Percentiles rank a stretch among this genome's conserved stretches.
phyloP scores from a whole-genome alignment of 2,329 filamentous ascomycete species.

The Ascochyta rabiei region DNA sequence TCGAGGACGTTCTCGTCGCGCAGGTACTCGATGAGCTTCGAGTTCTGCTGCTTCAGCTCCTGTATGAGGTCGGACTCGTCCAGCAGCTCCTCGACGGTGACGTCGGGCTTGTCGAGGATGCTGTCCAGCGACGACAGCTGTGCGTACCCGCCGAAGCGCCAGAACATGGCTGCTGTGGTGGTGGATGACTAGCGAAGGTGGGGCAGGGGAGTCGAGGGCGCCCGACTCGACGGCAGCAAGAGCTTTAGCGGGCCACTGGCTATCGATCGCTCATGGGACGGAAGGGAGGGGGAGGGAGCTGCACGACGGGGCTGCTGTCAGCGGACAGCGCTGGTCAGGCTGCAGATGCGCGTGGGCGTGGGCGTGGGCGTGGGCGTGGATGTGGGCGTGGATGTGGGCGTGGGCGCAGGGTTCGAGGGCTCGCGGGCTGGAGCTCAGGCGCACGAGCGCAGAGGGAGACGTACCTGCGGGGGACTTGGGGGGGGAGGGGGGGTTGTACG shows the following conservation, averaged over 20 bases:
- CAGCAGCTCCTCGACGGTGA: slow-evolving; percentile 92
- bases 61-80: slow-evolving; percentile 96
- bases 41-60: slow-evolving; percentile 97
- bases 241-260: slow-evolving; percentile 17
- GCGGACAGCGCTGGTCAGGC: slow-evolving; percentile 14
- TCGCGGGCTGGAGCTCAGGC: slow-evolving; percentile 22
- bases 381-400: neutral
- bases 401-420: slow-evolving; percentile 6
- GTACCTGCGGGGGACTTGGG: slow-evolving; percentile 26
- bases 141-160: slow-evolving; percentile 98
- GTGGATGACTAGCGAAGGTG: slow-evolving; percentile 31
- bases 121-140: slow-evolving; percentile 96
- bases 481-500: neutral
- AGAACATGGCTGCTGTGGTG: slow-evolving; percentile 74
- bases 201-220: slow-evolving; percentile 35
- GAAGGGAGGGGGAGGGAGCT: slow-evolving; percentile 8
- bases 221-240: slow-evolving; percentile 34
- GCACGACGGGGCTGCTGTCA: slow-evolving; percentile 11
- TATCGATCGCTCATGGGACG: slow-evolving; percentile 19
- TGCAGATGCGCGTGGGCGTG: slow-evolving; percentile 12
- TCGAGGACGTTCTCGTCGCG: slow-evolving; percentile 85
- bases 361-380: slow-evolving; percentile 4
- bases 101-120: slow-evolving; percentile 93
- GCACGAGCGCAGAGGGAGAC: slow-evolving; percentile 26
- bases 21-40: slow-evolving; percentile 94